Evolutionary conservation across 2,329 filamentous ascomycete species (phyloP).

Genomic region (Monascus ruber): DNA sequence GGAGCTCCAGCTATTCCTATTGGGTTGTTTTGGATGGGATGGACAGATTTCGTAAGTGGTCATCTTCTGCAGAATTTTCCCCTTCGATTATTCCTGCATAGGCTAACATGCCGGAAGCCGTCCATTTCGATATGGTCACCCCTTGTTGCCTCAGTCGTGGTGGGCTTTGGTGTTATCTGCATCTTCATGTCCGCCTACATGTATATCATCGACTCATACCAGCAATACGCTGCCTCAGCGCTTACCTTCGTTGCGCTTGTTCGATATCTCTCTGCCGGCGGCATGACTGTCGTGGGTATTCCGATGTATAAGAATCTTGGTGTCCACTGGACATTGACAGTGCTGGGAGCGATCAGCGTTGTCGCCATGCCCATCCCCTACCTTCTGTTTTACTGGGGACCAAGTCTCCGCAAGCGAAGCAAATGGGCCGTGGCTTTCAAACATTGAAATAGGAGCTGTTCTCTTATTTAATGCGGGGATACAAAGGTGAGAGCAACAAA

Average conservation of each 20-base stretch:
- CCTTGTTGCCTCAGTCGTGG: background rate
- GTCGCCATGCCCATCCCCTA: conserved; percentile 30
- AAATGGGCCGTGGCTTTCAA: background rate
- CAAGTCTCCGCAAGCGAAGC: background rate
- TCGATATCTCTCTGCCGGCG: conserved; percentile 25
- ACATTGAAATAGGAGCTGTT: background rate
- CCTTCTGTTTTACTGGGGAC: background rate
- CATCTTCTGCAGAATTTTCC: background rate
- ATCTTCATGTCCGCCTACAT: conserved; percentile 40
- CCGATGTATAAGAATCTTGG: conserved; percentile 26
- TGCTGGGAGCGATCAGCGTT: conserved; percentile 21
- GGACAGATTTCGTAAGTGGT: conserved; percentile 30
- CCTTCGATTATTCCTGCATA: background rate
- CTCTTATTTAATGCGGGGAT: too few relatives aligned
- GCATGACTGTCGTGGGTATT: conserved; percentile 15
- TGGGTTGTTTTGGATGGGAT: conserved; percentile 49
- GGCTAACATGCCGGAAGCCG: background rate
- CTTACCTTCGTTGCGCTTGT: conserved; percentile 28
- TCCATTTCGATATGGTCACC: background rate
- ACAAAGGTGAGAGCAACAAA: too few relatives aligned
- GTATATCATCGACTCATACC: conserved; percentile 47
- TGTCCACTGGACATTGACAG: conserved; percentile 26
- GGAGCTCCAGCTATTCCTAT: conserved; percentile 41
- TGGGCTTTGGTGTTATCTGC: conserved; percentile 13
- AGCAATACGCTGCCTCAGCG: conserved; percentile 36